Base-by-base conservation (phyloP, 805 yeast genomes). In the Suhomyces sp. region DNA sequence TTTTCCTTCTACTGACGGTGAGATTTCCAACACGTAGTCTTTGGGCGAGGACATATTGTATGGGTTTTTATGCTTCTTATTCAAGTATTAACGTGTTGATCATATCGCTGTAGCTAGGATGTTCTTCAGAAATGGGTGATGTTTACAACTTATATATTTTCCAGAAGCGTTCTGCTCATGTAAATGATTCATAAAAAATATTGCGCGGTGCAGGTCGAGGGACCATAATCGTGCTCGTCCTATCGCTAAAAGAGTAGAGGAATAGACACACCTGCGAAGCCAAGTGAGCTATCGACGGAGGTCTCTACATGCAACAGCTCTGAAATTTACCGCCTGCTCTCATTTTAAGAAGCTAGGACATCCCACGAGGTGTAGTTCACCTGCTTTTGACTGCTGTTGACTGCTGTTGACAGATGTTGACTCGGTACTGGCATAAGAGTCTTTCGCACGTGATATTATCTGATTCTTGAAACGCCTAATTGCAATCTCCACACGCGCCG, bases 11-110 rank as follows among this genome's bases (percentile, higher is more conserved):
- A 59, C 49, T 38, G 61, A 55, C 33, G 68, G 70, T 17, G 56
- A 54, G 36, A 69, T 61, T 45, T 68, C 71, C 44, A 72, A 61
- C 15, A 56, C 50, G 54, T 64, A 70, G 50, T 69, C 64, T 53
- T 71, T 71, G 31, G 62, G 48, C 7, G 69, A 65, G 38, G 73
- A 65, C 74, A 70, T 68, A 42, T 15, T 15, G 22, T 27, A 19
- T 33, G 22, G 23, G 17, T 41, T 17, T 33, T 40, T 12, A 5
- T 22, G 23, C 13, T n/a, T 41, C 6, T 33, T 46, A 15, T 23
- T n/a, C 15, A 24, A 26, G 24, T 38, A 17, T 38, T 19, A 38
- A 17, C 19, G 24, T 58, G 58, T 49, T 54, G 31, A 47, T 42
- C 54, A 48, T 51, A 42, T 26, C 51, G 51, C 17, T 19, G 15